Conservation (phyloP, 148 eudicot genomes). For the Oxyria digyna region DNA sequence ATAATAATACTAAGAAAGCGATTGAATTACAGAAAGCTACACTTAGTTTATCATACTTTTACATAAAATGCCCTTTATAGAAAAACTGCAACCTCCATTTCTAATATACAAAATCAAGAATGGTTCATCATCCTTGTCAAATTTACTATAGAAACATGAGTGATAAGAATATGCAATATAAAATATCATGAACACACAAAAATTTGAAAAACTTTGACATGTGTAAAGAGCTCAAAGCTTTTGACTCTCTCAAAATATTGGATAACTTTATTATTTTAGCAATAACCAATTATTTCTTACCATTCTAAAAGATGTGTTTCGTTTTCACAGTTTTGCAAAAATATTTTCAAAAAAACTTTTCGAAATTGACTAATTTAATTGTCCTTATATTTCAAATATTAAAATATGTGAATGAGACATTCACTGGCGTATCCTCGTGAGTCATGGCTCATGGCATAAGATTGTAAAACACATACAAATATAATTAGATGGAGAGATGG, state of each 20-base stretch:
- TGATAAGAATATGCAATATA: no score
- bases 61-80: background rate
- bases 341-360: no score
- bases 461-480: background rate
- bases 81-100: background rate
- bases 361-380: background rate
- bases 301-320: no score
- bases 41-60: background rate
- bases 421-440: background rate
- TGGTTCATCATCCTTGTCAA: background rate
- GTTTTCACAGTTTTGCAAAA: no score
- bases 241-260: background rate
- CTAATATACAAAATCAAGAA: background rate
- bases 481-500: background rate
- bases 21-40: no score
- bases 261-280: no score
- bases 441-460: conserved; percentile 3
- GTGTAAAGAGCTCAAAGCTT: background rate
- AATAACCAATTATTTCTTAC: no score
- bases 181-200: no score
- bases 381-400: no score
- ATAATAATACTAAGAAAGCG: no score
- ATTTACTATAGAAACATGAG: background rate
- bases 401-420: background rate
- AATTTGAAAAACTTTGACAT: background rate